A percentile compares a stretch with the other conserved stretches of the same genome.
These are phyloP conservation scores for Paramecium octaurelia DNA, from an alignment of 73 alveolate genomes.

Conservation along the genomic window DNA sequence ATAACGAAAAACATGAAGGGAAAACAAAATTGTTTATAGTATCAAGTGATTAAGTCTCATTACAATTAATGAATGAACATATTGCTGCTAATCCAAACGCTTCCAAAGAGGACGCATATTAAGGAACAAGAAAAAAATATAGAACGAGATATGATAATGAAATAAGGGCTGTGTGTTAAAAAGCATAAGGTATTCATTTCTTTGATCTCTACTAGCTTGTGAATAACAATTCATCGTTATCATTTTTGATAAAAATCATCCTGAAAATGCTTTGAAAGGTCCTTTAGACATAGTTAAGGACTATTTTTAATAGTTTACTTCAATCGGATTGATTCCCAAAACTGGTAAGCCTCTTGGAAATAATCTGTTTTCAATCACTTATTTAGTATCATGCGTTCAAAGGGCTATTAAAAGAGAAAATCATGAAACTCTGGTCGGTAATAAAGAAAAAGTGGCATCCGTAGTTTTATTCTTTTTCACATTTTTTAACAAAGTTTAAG, in stretches of 20 bases:
- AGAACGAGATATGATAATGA: not conserved
- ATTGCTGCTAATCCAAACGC: not conserved
- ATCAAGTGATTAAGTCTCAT: not conserved
- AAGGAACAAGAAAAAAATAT: not conserved
- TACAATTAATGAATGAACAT: conserved; percentile 8
- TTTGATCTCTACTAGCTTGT: not conserved
- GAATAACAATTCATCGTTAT: not conserved
- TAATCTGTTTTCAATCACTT: not conserved
- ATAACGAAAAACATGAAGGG: not conserved
- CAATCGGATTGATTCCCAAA: conserved; percentile 7
- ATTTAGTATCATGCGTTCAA: conserved; percentile 4
- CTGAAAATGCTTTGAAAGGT: conserved; percentile 34
- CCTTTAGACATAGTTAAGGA: not conserved
- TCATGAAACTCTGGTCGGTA: conserved; percentile 46
- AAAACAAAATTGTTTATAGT: not conserved
- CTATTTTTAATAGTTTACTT: not conserved
- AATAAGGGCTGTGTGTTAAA: not conserved
- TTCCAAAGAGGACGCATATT: conserved; percentile 2
- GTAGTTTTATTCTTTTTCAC: not conserved
- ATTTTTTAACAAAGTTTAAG: not conserved
- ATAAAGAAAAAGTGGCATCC: conserved; percentile 28
- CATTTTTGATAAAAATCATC: conserved; percentile 44
- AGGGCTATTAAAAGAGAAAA: conserved; percentile 37
- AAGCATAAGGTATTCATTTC: not conserved
- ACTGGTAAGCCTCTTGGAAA: not conserved